Percentiles rank a stretch among this genome's conserved stretches.
These are phyloP conservation scores for Talaromyces sp. DNA, from an alignment of 2,329 filamentous ascomycete genomes.

Conservation along the genomic window DNA sequence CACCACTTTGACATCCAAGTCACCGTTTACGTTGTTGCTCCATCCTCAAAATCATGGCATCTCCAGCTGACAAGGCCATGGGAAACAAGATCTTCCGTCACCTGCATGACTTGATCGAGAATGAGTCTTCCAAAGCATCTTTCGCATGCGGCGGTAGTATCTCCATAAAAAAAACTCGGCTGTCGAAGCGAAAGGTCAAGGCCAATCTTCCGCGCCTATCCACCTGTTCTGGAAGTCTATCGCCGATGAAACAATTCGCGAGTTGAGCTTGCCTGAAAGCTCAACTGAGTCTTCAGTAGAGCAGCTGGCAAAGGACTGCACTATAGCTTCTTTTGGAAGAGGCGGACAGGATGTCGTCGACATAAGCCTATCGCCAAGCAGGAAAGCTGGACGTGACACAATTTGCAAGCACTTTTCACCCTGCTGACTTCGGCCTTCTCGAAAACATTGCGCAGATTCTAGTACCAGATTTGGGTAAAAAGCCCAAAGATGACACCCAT, in stretches of 20 bases:
- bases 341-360: constrained; percentile 49
- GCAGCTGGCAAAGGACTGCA: constrained; percentile 32
- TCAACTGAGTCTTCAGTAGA: constrained; percentile 9
- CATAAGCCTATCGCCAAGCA: constrained; percentile 52
- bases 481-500: constrained; percentile 16
- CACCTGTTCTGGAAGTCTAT: constrained; percentile 18
- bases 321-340: constrained; percentile 50
- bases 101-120: constrained; percentile 16
- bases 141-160: constrained; percentile 22
- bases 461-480: constrained; percentile 30
- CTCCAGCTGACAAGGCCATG: background rate
- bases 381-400: constrained; percentile 46
- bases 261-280: constrained; percentile 9
- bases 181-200: background rate
- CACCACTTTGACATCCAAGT: background rate
- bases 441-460: constrained; percentile 49
- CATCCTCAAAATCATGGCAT: background rate
- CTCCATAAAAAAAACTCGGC: constrained; percentile 1
- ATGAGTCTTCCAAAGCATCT: constrained; percentile 10
- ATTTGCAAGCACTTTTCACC: constrained; percentile 52
- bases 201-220: constrained; percentile 17
- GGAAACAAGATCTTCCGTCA: constrained; percentile 1
- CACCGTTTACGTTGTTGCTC: background rate
- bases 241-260: constrained; percentile 2
- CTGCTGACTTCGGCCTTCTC: constrained; percentile 52